A percentile compares a stretch with the other conserved stretches of the same genome.
Evolutionary conservation across 805 yeast genomes (phyloP).

Genomic region (Zygosaccharomyces lentus): DNA sequence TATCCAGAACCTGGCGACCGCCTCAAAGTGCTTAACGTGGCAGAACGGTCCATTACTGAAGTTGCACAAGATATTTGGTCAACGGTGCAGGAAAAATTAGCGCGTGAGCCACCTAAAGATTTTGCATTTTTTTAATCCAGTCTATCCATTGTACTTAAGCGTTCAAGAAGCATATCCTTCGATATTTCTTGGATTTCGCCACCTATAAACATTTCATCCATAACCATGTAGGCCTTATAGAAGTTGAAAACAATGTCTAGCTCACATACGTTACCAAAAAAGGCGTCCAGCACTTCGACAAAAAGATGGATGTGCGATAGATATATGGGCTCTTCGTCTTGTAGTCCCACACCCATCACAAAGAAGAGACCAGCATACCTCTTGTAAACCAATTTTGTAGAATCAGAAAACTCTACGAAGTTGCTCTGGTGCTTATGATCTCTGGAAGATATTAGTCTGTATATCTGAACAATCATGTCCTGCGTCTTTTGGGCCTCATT

Average conservation of each 20-base stretch:
- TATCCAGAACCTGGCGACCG: constrained; percentile 15
- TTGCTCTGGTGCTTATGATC: constrained; percentile 82
- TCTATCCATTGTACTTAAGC: constrained; percentile 62
- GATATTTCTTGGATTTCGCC: constrained; percentile 90
- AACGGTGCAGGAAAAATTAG: constrained; percentile 16
- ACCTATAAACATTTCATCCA: constrained; percentile 84
- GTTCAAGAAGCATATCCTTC: constrained; percentile 57
- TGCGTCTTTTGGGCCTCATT: constrained; percentile 34
- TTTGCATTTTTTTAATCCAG: constrained; percentile 39
- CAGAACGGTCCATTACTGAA: constrained; percentile 50
- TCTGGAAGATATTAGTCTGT: constrained; percentile 71
- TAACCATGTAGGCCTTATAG: constrained; percentile 70
- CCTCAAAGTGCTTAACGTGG: constrained; percentile 56
- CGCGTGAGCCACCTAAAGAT: constrained; percentile 5
- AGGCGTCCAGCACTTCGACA: constrained; percentile 82
- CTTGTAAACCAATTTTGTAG: constrained; percentile 69
- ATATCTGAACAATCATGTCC: constrained; percentile 46
- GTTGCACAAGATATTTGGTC: constrained; percentile 49
- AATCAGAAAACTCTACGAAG: constrained; percentile 65
- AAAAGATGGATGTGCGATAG: constrained; percentile 81
- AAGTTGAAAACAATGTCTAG: constrained; percentile 90
- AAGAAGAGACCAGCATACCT: constrained; percentile 91
- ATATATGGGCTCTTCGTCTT: constrained; percentile 77
- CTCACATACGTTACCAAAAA: constrained; percentile 89
- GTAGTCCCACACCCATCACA: constrained; percentile 73